These are phyloP conservation scores for Nemania sp. DNA, from an alignment of 2,329 filamentous ascomycete species.

Conservation along the genomic window DNA sequence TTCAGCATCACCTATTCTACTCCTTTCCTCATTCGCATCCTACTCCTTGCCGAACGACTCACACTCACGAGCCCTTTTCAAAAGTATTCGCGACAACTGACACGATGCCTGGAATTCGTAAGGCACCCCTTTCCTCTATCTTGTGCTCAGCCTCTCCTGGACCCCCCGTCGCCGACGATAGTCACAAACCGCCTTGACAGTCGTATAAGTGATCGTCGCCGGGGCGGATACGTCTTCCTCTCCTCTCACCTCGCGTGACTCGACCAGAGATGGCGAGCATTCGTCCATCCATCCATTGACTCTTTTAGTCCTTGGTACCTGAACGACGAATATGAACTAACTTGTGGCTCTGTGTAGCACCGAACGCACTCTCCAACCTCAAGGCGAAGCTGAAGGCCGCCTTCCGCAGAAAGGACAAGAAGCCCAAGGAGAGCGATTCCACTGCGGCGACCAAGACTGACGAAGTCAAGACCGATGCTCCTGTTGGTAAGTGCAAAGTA, in stretches of 20 bases:
- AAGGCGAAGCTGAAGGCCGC: constrained; percentile 59
- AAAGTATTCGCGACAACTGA: constrained; percentile 29
- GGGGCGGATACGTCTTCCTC: neutral
- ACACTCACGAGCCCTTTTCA: too few relatives aligned
- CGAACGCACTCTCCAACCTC: constrained; percentile 57
- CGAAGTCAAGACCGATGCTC: constrained; percentile 25
- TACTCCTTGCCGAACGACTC: too few relatives aligned
- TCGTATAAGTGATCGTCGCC: constrained; percentile 6
- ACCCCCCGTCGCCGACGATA: constrained; percentile 1
- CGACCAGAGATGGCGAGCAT: constrained; percentile 7
- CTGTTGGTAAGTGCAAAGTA: constrained; percentile 18
- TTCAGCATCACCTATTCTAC: neutral
- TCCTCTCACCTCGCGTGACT: constrained; percentile 2
- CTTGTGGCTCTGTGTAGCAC: constrained; percentile 43
- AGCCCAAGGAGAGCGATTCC: constrained; percentile 31
- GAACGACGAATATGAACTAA: constrained; percentile 28
- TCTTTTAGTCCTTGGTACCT: neutral
- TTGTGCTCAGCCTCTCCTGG: neutral
- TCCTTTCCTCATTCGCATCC: constrained; percentile 13
- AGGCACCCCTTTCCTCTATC: constrained; percentile 39
- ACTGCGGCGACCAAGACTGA: constrained; percentile 27
- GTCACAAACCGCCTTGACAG: neutral
- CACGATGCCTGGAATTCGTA: constrained; percentile 60
- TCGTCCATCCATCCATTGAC: constrained; percentile 4
- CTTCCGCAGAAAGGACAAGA: constrained; percentile 35